phyloP scores from a whole-genome alignment of 129 eudicot genomes.

The Centaurea solstitialis region DNA sequence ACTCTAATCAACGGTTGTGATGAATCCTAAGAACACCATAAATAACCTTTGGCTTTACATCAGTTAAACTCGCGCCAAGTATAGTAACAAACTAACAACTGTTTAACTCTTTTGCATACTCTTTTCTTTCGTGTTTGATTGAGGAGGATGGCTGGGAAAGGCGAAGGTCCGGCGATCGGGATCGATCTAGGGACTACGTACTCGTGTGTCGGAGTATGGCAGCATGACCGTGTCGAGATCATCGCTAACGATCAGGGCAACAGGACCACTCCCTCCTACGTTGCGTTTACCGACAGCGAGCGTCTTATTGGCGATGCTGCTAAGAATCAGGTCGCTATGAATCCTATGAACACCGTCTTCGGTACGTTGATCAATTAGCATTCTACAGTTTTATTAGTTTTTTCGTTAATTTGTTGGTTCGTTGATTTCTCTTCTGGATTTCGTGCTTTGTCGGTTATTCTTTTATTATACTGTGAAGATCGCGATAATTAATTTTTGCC shows the following conservation, averaged over 20 bases:
- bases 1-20: constrained; percentile 18
- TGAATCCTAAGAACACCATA: constrained; percentile 9
- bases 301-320: constrained; percentile 64
- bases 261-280: constrained; percentile 66
- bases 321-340: constrained; percentile 63
- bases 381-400: neutral
- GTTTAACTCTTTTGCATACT: neutral
- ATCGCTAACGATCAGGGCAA: constrained; percentile 66
- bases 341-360: constrained; percentile 56
- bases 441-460: neutral
- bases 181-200: constrained; percentile 57
- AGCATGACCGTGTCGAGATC: constrained; percentile 60
- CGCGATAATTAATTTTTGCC: neutral
- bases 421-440: neutral
- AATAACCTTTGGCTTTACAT: constrained; percentile 5
- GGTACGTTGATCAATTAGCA: constrained; percentile 28
- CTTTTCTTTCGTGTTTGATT: constrained; percentile 4
- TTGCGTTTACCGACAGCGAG: constrained; percentile 53
- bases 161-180: constrained; percentile 63
- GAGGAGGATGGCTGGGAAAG: constrained; percentile 49
- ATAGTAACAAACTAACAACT: neutral
- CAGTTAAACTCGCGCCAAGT: constrained; percentile 16
- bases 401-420: neutral
- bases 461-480: neutral
- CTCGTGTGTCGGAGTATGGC: constrained; percentile 64